phyloP scores from a whole-genome alignment of 2,329 filamentous ascomycete species.

The Colletotrichum neosansevieriae region DNA sequence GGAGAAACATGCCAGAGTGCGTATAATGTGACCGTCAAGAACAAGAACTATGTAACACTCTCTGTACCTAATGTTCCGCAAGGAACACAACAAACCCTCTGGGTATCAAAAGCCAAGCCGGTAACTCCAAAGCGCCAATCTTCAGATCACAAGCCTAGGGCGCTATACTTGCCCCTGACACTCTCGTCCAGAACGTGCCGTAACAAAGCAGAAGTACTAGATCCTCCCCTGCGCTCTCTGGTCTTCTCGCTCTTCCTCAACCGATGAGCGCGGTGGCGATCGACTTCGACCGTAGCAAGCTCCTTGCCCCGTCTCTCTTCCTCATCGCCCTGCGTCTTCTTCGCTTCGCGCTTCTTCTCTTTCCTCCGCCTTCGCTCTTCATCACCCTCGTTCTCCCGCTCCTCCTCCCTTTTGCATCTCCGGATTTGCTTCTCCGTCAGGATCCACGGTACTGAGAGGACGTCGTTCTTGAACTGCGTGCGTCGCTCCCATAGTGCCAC shows the following conservation, averaged over 20 bases:
- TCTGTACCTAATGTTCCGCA: neutral
- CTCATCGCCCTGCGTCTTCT: conserved; percentile 12
- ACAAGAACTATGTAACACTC: too few species aligned
- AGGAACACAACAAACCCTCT: conserved; percentile 1
- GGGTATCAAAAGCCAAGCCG: conserved; percentile 18
- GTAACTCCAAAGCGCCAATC: conserved; percentile 15
- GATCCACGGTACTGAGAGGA: conserved; percentile 68
- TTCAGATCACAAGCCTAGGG: conserved; percentile 17
- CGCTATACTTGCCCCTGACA: conserved; percentile 26
- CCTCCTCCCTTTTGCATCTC: conserved; percentile 55
- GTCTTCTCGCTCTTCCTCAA: conserved; percentile 6
- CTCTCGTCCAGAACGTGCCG: conserved; percentile 35
- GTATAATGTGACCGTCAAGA: too few species aligned
- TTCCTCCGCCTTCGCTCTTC: conserved; percentile 41
- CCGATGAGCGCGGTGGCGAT: conserved; percentile 12
- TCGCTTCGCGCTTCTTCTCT: conserved; percentile 15
- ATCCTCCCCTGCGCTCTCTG: neutral
- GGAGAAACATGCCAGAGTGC: too few species aligned
- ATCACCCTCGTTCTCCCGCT: conserved; percentile 54
- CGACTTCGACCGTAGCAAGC: neutral
- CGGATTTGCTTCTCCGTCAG: conserved; percentile 62
- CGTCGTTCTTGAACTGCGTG: conserved; percentile 59
- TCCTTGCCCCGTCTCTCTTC: conserved; percentile 22
- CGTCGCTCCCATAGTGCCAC: conserved; percentile 70
- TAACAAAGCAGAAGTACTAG: conserved; percentile 8